Evolutionary conservation across 2,329 filamentous ascomycete genomes (phyloP).

Genomic region (Alternaria ethzedia): DNA sequence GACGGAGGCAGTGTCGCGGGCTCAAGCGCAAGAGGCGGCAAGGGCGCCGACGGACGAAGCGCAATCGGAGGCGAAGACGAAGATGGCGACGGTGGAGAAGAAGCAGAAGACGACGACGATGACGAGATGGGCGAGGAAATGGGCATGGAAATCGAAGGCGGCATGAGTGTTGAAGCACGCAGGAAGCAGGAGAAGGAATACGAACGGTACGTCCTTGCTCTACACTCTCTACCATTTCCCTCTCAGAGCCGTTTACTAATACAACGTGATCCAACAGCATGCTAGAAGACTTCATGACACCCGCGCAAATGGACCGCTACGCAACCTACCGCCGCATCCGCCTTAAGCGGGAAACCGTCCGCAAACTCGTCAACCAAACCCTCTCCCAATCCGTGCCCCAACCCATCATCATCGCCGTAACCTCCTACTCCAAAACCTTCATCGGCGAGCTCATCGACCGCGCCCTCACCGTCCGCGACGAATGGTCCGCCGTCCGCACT

Average conservation of each 20-base stretch:
- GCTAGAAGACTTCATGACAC: slow-evolving; percentile 69
- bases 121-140: slow-evolving; percentile 55
- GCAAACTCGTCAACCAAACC: slow-evolving; percentile 79
- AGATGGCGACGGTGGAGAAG: slow-evolving; percentile 63
- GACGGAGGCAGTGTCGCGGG: slow-evolving; percentile 46
- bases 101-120: slow-evolving; percentile 64
- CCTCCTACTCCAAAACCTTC: slow-evolving; percentile 77
- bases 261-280: slow-evolving; percentile 47
- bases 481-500: slow-evolving; percentile 66
- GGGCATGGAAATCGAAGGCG: slow-evolving; percentile 56
- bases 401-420: slow-evolving; percentile 77
- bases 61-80: slow-evolving; percentile 57
- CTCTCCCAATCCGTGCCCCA: slow-evolving; percentile 79
- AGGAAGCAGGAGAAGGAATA: slow-evolving; percentile 72
- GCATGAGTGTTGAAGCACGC: slow-evolving; percentile 61
- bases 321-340: slow-evolving; percentile 74
- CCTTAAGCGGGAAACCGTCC: slow-evolving; percentile 71
- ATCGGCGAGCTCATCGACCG: slow-evolving; percentile 77
- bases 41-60: slow-evolving; percentile 39
- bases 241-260: too few relatives aligned
- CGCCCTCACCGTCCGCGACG: slow-evolving; percentile 72
- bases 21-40: slow-evolving; percentile 42
- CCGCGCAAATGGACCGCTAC: slow-evolving; percentile 72
- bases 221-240: neutral
- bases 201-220: slow-evolving; percentile 50